Evolutionary conservation across 768 basidiomycete species (phyloP), one percentile per base, ranked within the genome.

Genomic region (Filobasidium wieringae): DNA sequence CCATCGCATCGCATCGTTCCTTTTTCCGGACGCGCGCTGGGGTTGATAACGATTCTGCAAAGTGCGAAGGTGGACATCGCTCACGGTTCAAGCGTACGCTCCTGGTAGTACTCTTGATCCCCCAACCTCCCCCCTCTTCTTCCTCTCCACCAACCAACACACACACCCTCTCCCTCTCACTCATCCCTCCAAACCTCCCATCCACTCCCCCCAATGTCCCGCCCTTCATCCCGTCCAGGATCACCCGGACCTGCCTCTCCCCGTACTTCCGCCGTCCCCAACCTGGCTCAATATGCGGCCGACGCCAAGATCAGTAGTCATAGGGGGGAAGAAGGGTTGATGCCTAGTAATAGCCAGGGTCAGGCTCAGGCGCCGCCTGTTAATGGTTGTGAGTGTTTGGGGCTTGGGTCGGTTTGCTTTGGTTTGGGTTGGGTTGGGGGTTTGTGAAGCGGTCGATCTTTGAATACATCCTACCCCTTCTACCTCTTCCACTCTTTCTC

Each of bases 231-330:
- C 24, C 58, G 53, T 11, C 57, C 37, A 36, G 52, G 14, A 26
- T 24, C 50, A 31, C 31, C 51, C 11, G 19, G 31, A 31, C 30
- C 19, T 15, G 26, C 5, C 36, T 41, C 57, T 30, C 52, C 58
- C 9, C 41, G 55, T 12, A 47, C 29, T 4, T 57, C 55, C 12
- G 29, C 17, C 17, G 22, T 57, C 29, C n/a, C n/a, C n/a, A 57
- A 57, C 55, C 43, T 57, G 29, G 34, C 34, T 19, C 43, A 57
- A 39, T 57, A 57, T 31, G 55, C 43, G 7, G 55, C 55, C 3
- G 55, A 57, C 22, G 55, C 55, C n/a, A 57, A 57, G 32, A 31
- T 57, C 33, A 43, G 32, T n/a, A 30, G 19, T 47, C 34, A 43
- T 26, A 32, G 32, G 2, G 50, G 29, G 5, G 32, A 51, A 17